phyloP scores from a whole-genome alignment of 2,329 filamentous ascomycete genomes.

The Pseudogymnoascus sp. region DNA sequence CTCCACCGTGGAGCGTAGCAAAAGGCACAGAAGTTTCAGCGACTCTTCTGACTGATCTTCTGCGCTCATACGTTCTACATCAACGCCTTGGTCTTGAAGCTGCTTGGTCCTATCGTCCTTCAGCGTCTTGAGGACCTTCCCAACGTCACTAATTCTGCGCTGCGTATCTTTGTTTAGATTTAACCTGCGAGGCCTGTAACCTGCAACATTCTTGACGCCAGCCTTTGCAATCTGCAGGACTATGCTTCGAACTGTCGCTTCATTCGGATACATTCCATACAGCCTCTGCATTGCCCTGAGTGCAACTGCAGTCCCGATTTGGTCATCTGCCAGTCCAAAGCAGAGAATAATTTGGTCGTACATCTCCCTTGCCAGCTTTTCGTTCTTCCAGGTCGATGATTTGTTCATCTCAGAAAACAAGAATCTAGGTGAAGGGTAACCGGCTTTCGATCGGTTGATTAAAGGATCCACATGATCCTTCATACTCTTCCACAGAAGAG shows the following conservation, averaged over 20 bases:
- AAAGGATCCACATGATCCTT: slow-evolving; percentile 21
- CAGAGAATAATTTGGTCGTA: slow-evolving; percentile 45
- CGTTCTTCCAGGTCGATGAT: slow-evolving; percentile 29
- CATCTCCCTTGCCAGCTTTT: slow-evolving; percentile 39
- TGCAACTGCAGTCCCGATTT: slow-evolving; percentile 41
- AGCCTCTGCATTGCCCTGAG: slow-evolving; percentile 36
- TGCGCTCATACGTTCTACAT: slow-evolving; percentile 22
- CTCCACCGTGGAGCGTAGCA: slow-evolving; percentile 23
- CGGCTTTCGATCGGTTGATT: slow-evolving; percentile 10
- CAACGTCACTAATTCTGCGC: slow-evolving; percentile 37
- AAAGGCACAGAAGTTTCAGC: slow-evolving; percentile 22
- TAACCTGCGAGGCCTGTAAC: slow-evolving; percentile 28
- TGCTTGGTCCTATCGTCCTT: slow-evolving; percentile 25
- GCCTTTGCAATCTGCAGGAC: slow-evolving; percentile 41
- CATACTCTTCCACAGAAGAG: slow-evolving; percentile 25
- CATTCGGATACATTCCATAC: slow-evolving; percentile 39
- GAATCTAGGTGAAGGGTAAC: slow-evolving; percentile 15
- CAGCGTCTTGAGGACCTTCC: slow-evolving; percentile 37
- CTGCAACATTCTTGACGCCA: slow-evolving; percentile 27
- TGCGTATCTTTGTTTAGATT: slow-evolving; percentile 34
- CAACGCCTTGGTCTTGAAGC: slow-evolving; percentile 23
- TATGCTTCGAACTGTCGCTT: slow-evolving; percentile 39
- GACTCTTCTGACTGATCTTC: slow-evolving; percentile 26
- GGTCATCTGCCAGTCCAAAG: slow-evolving; percentile 43
- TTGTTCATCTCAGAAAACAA: slow-evolving; percentile 42